Evolutionary conservation across 2,329 filamentous ascomycete species (phyloP), one percentile per base, ranked within the genome.

Genomic region (Clonostachys solani): DNA sequence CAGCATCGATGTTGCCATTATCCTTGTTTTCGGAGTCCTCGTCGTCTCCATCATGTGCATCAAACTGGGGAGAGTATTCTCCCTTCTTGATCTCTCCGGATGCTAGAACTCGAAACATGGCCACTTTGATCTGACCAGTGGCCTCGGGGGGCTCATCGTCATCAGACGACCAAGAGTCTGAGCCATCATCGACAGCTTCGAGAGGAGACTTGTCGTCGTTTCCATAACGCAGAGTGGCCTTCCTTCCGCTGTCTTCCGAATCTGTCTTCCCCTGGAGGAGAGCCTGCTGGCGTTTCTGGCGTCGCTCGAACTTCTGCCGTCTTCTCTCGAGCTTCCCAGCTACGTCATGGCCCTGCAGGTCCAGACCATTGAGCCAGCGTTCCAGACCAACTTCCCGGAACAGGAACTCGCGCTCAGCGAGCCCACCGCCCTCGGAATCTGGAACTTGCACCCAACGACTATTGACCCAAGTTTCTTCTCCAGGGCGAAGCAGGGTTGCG

Each of bases 401-500:
- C 54, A 99, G 73, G 57, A 99, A 99, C 64, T 99, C 94, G 54
- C 94, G 84, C 73, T 99, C 94, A 33, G 94, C 94, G 42, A 99
- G 80, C 40, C 94, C 94, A 44, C 94, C 94, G 33, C 92, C 92
- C 68, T 97, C 92, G 19, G 86, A 83, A 29, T 92, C 86, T 4
- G 92, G 90, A 7, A 99, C 84, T 62, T 95, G 92, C 44, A 99
- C 94, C 94, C 94, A 99, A 58, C 94, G 80, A 47, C 91, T 96
- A 62, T 97, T 99, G 19, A 99, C 95, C 94, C 94, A 99, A 3
- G 94, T 99, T 70, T 99, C 94, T 64, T 97, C 94, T 19, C 94
- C 92, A 12, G 92, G 87, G 47, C 94, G 80, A 45, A 99, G 75
- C 48, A 99, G 74, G 12, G 94, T 99, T 45, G 94, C 94, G 4